Base-by-base conservation (phyloP, 768 basidiomycete genomes). In the Candolleomyces eurysporus region DNA sequence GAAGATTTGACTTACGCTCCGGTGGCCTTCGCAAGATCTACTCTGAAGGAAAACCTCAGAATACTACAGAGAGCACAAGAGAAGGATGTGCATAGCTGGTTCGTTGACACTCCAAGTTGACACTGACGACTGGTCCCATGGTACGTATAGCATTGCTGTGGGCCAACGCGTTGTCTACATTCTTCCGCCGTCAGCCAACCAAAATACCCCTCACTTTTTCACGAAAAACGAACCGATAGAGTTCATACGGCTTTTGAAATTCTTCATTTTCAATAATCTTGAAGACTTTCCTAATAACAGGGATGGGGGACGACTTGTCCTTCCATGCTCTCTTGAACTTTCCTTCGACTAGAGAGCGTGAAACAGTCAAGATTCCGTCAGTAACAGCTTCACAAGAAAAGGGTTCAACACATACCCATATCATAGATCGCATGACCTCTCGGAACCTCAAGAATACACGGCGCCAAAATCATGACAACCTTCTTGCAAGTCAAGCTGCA, bases 311-410 rank as follows among this genome's bases (percentile, higher is more conserved):
- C 26, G n/a, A 69, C 67, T 26, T 59, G 49, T 7, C 21, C 46
- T 68, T 71, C 72, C 72, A 75, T 1, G 68, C 62, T 8, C 31
- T 63, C 21, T 65, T 61, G 58, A 75, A 75, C 52, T 71, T 70
- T 10, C 8, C 21, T 26, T 51, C 3, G 3, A 51, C 49, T 51
- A 9, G 49, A 51, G 22, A 8, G 19, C 9, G 30, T 30, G 5
- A 9, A 21, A 22, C 30, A 21, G n/a, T 4, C 26, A 16, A 2
- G 26, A 26, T 26, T 26, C 26, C 26, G 26, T 26, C 26, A 26
- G 13, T 30, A 51, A 30, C 1, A 14, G 8, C 8, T 14, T 16
- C 21, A 30, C 21, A 5, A 14, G 10, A 14, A 9, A 22, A 5
- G 17, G 9, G 5, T 8, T 14, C 10, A 6, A 51, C 5, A n/a